Conservation (phyloP, 768 basidiomycete species). For the Boletus reticulatus region DNA sequence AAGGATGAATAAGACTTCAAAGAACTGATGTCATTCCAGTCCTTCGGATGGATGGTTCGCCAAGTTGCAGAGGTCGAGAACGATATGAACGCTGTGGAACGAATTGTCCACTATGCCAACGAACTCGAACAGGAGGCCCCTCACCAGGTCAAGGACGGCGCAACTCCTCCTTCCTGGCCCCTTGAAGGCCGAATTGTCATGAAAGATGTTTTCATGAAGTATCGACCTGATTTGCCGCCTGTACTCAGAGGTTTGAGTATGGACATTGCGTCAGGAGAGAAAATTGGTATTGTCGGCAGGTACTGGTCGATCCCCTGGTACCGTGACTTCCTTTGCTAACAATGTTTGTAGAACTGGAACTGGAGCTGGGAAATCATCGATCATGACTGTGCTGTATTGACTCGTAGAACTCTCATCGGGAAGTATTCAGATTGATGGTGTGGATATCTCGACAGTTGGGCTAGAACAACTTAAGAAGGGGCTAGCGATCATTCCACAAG, state of each 20-base stretch:
- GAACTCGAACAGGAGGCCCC: slow-evolving; percentile 82
- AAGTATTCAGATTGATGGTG: slow-evolving; percentile 72
- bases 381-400: slow-evolving; percentile 86
- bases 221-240: slow-evolving; percentile 83
- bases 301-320: slow-evolving; percentile 22
- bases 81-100: slow-evolving; percentile 89
- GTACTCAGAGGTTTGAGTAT: slow-evolving; percentile 84
- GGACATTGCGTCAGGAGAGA: slow-evolving; percentile 72
- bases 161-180: slow-evolving; percentile 72
- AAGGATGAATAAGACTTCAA: not conserved
- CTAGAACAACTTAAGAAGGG: slow-evolving; percentile 66
- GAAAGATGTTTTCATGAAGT: slow-evolving; percentile 72
- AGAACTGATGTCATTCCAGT: slow-evolving; percentile 31
- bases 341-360: slow-evolving; percentile 49
- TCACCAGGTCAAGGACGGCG: slow-evolving; percentile 58
- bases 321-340: not conserved
- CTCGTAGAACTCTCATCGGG: slow-evolving; percentile 80
- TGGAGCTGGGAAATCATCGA: slow-evolving; percentile 86
- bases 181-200: slow-evolving; percentile 69
- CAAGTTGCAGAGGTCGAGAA: slow-evolving; percentile 88
- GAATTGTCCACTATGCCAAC: slow-evolving; percentile 78
- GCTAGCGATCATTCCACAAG: slow-evolving; percentile 83
- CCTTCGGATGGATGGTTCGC: slow-evolving; percentile 73
- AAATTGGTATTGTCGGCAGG: slow-evolving; percentile 87
- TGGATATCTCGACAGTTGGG: slow-evolving; percentile 83